phyloP scores from a whole-genome alignment of 208 protist species.

The Crithidia mellificae region DNA sequence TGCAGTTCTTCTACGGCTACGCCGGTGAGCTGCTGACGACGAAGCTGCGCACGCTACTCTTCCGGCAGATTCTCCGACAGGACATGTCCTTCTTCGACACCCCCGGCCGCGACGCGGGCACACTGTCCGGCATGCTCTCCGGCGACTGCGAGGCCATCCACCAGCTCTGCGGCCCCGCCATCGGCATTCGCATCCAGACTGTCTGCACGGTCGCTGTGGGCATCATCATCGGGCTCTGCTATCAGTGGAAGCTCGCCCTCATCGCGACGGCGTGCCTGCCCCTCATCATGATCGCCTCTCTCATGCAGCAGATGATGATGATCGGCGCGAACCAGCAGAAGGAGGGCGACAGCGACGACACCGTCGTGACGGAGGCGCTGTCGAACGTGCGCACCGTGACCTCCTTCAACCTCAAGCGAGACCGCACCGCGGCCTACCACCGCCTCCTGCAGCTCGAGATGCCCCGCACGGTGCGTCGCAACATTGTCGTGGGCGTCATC shows the following conservation, averaged over 20 bases:
- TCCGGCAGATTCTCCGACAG: constrained; percentile 74
- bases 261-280: constrained; percentile 63
- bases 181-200: constrained; percentile 62
- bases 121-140: constrained; percentile 62
- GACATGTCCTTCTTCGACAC: constrained; percentile 89
- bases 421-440: constrained; percentile 40
- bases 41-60: constrained; percentile 59
- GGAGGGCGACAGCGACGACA: constrained; percentile 48
- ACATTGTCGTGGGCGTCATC: constrained; percentile 41
- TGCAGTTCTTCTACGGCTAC: constrained; percentile 75
- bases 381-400: constrained; percentile 67
- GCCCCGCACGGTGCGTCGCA: constrained; percentile 43
- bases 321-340: constrained; percentile 38
- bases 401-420: constrained; percentile 58
- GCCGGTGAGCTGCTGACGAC: constrained; percentile 75
- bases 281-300: constrained; percentile 40
- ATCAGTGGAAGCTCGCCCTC: constrained; percentile 77
- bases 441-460: constrained; percentile 46
- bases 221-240: constrained; percentile 58
- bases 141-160: constrained; percentile 84
- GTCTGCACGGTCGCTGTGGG: constrained; percentile 51
- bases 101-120: constrained; percentile 65
- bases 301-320: constrained; percentile 53
- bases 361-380: constrained; percentile 57
- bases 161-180: constrained; percentile 70